Percentiles rank a stretch among this genome's conserved stretches.
phyloP scores from a whole-genome alignment of 768 basidiomycete species.

The Suillus americanus region DNA sequence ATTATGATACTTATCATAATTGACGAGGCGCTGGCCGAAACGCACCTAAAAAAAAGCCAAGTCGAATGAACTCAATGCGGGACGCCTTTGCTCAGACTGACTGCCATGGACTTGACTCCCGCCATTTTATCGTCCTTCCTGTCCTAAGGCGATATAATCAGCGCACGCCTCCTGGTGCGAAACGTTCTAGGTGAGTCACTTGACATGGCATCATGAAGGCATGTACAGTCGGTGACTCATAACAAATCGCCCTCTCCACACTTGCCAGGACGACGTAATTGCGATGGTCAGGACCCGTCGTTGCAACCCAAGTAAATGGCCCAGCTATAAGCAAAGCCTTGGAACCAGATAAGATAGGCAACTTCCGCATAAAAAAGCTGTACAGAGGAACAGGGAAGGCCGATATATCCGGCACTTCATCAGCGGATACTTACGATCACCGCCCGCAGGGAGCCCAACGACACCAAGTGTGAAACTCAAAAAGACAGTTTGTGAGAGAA shows the following conservation, averaged over 20 bases:
- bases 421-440: slow-evolving; percentile 24
- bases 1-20: too few species aligned
- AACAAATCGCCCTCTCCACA: background rate
- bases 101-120: background rate
- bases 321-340: background rate
- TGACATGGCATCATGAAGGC: too few species aligned
- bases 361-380: background rate
- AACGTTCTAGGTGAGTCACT: background rate
- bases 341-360: background rate
- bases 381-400: slow-evolving; percentile 30
- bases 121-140: background rate
- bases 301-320: background rate
- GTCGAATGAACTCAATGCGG: background rate
- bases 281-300: background rate
- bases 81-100: background rate
- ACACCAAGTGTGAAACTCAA: background rate
- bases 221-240: background rate
- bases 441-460: background rate
- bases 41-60: background rate
- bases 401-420: slow-evolving; percentile 28
- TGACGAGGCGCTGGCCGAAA: background rate
- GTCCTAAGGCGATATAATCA: background rate
- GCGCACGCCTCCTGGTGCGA: background rate
- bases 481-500: background rate
- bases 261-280: background rate